Percentiles rank a stretch among this genome's conserved stretches.
These are phyloP conservation scores for Trichoderma atroviride DNA, from an alignment of 2,329 filamentous ascomycete species.

Conservation along the genomic window DNA sequence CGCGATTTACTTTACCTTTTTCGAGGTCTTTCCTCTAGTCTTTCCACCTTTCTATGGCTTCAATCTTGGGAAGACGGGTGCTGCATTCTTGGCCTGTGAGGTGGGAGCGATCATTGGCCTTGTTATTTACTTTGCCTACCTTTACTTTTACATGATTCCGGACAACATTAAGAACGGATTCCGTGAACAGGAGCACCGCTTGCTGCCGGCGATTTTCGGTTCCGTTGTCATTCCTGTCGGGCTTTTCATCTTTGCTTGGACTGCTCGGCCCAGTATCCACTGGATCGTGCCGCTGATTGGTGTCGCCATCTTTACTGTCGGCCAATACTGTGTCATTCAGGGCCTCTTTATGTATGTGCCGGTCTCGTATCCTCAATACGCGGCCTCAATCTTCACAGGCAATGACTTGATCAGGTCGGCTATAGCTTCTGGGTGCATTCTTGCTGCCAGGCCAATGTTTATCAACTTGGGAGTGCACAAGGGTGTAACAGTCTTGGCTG, in stretches of 20 bases:
- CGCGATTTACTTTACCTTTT: conserved; percentile 30
- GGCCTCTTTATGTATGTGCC: conserved; percentile 10
- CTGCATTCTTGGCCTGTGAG: conserved; percentile 7
- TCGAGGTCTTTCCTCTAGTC: conserved; percentile 8
- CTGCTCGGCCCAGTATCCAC: conserved; percentile 2
- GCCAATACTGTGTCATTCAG: not conserved
- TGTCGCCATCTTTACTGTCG: not conserved
- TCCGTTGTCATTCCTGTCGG: conserved; percentile 8
- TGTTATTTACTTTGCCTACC: conserved; percentile 11
- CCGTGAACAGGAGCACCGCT: not conserved
- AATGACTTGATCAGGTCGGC: conserved; percentile 1
- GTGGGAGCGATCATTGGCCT: not conserved
- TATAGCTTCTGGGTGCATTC: conserved; percentile 2
- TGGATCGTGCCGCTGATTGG: conserved; percentile 6
- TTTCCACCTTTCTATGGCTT: conserved; percentile 6
- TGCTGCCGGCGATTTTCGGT: not conserved
- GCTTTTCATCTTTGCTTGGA: conserved; percentile 12
- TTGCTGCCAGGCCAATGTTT: conserved; percentile 4
- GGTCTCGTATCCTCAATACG: conserved; percentile 8
- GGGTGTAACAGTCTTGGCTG: not conserved
- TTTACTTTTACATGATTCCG: conserved; percentile 7
- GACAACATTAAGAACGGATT: conserved; percentile 8
- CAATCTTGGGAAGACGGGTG: conserved; percentile 7
- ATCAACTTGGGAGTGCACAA: not conserved
- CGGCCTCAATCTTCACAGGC: not conserved